These are phyloP conservation scores for Lippia alba DNA, from an alignment of 305 asterid species.

Conservation along the genomic window DNA sequence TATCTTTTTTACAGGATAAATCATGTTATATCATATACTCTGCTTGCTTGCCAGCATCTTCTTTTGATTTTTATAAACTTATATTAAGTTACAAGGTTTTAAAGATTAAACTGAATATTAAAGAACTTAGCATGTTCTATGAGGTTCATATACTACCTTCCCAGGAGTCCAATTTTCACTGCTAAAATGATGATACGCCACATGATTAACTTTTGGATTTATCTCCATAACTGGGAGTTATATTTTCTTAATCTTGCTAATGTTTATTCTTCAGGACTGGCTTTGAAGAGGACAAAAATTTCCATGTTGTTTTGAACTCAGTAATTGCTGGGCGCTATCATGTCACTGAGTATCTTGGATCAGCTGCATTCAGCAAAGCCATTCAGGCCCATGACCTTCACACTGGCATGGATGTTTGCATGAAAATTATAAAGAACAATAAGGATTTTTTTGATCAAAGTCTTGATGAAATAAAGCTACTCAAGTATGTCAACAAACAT, in stretches of 20 bases:
- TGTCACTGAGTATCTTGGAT: slow-evolving; percentile 98
- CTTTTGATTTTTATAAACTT: slow-evolving; percentile 14
- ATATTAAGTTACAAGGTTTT: background rate
- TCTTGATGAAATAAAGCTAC: slow-evolving; percentile 96
- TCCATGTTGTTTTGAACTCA: slow-evolving; percentile 83
- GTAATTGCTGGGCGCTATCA: slow-evolving; percentile 97
- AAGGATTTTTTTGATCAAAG: slow-evolving; percentile 97
- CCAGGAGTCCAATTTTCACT: background rate
- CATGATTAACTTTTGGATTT: slow-evolving; percentile 15
- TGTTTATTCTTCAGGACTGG: slow-evolving; percentile 71
- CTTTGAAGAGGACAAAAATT: slow-evolving; percentile 95
- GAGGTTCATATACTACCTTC: background rate
- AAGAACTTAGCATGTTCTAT: background rate
- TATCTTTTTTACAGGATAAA: background rate
- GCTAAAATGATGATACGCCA: slow-evolving; percentile 9
- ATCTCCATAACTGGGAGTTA: slow-evolving; percentile 1
- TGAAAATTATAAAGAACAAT: slow-evolving; percentile 91
- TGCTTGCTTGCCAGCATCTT: background rate
- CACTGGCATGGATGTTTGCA: slow-evolving; percentile 94
- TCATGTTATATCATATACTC: background rate
- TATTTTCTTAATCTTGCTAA: slow-evolving; percentile 30
- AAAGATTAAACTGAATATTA: background rate
- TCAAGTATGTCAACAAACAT: slow-evolving; percentile 90
- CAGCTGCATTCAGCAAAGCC: slow-evolving; percentile 99
- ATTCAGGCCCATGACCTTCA: slow-evolving; percentile 99